These are phyloP conservation scores for Wickerhamomyces sp. DNA, from an alignment of 1,139 yeast species.

Conservation along the genomic window DNA sequence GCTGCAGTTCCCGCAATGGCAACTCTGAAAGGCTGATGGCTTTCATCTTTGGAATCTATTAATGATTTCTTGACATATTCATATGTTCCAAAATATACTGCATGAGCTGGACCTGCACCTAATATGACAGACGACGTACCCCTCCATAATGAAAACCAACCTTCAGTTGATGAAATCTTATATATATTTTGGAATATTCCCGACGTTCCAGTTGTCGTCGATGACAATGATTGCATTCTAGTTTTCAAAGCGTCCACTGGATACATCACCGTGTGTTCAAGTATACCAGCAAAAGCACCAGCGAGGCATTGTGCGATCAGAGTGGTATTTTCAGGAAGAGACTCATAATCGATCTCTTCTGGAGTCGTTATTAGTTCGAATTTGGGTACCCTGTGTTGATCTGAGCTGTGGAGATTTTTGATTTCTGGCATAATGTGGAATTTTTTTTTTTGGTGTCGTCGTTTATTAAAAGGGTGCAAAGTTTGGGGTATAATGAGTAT, in stretches of 20 bases:
- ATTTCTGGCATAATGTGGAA: not conserved
- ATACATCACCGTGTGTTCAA: constrained; percentile 97
- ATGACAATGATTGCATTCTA: constrained; percentile 74
- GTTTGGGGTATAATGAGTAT: too few species aligned
- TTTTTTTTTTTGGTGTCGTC: too few species aligned
- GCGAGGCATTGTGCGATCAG: constrained; percentile 80
- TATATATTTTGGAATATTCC: constrained; percentile 41
- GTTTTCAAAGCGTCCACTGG: constrained; percentile 95
- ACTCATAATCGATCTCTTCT: constrained; percentile 71
- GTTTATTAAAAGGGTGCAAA: too few species aligned
- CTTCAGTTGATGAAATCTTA: constrained; percentile 80
- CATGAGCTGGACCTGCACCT: constrained; percentile 99
- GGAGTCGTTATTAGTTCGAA: constrained; percentile 8
- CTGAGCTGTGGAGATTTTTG: not conserved
- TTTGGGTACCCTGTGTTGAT: constrained; percentile 2
- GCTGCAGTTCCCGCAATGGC: constrained; percentile 90
- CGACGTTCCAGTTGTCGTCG: constrained; percentile 7
- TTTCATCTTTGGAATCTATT: constrained; percentile 25
- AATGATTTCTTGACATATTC: constrained; percentile 69
- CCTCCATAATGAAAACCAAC: constrained; percentile 86
- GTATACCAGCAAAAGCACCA: constrained; percentile 98
- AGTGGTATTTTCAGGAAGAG: constrained; percentile 86
- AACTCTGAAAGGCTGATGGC: constrained; percentile 63
- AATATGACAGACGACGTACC: constrained; percentile 89
- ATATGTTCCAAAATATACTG: constrained; percentile 90